A percentile compares a stretch with the other conserved stretches of the same genome.
Evolutionary conservation across 1,284 basidiomycete genomes (phyloP).

Genomic region (Cryptococcus depauperatus): DNA sequence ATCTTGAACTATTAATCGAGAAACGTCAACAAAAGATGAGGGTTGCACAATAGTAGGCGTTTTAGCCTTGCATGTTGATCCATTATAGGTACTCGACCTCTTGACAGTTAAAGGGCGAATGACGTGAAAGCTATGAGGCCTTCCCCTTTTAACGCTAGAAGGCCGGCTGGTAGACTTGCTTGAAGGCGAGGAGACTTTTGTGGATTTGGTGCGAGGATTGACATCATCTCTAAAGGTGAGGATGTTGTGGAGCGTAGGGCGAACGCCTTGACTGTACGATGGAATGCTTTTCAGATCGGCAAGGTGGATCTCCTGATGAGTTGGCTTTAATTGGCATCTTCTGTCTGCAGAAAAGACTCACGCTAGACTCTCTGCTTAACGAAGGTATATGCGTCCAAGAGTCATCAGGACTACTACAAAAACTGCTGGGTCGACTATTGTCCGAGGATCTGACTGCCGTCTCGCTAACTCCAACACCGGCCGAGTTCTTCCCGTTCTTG

Average conservation of each 20-base stretch:
- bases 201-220: too few relatives aligned
- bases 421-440: conserved; percentile 10
- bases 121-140: conserved; percentile 3
- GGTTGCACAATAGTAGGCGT: not conserved
- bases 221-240: conserved; percentile 13
- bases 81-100: conserved; percentile 8
- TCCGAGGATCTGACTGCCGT: not conserved
- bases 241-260: conserved; percentile 27
- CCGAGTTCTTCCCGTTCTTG: conserved; percentile 7
- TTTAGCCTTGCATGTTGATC: not conserved
- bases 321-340: not conserved
- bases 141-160: conserved; percentile 1
- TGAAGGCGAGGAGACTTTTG: not conserved
- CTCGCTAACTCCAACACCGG: conserved; percentile 17
- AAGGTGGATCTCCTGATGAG: not conserved
- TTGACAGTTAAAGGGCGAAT: not conserved
- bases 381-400: conserved; percentile 1
- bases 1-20: not conserved
- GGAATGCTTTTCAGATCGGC: not conserved
- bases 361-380: not conserved
- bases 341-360: not conserved
- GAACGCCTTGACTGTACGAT: not conserved
- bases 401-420: conserved; percentile 3
- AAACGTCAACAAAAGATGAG: not conserved
- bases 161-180: not conserved